Percentiles rank a stretch among this genome's conserved stretches.
Evolutionary conservation across 345 rosid species (phyloP).

Genomic region (Camelina sativa): DNA sequence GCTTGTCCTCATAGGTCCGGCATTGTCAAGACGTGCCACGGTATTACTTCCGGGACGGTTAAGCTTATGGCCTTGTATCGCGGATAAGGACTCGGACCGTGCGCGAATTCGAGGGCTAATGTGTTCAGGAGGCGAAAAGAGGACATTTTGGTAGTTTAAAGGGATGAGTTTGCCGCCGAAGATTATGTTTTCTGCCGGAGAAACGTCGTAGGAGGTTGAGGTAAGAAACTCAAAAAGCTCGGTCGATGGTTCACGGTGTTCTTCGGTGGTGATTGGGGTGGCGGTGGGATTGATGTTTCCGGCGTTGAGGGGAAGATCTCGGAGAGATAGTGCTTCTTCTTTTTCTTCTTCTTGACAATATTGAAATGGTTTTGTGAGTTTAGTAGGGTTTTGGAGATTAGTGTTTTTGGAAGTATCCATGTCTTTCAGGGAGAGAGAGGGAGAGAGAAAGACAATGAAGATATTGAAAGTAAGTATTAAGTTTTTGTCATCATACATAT

Average conservation of each 20-base stretch:
- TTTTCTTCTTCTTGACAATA: conserved; percentile 19
- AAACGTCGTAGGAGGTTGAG: conserved; percentile 48
- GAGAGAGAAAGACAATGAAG: conserved; percentile 19
- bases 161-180: conserved; percentile 72
- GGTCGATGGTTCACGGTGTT: conserved; percentile 34
- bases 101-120: conserved; percentile 36
- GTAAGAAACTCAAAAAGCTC: conserved; percentile 65
- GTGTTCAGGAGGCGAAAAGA: conserved; percentile 22
- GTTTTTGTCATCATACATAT: conserved; percentile 29
- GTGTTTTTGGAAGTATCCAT: conserved; percentile 37
- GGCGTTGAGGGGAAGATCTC: conserved; percentile 50
- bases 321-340: conserved; percentile 59
- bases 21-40: conserved; percentile 39
- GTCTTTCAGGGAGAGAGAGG: background rate
- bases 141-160: conserved; percentile 39
- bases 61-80: conserved; percentile 37
- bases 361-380: conserved; percentile 24
- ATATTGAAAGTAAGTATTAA: conserved; percentile 2
- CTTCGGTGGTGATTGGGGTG: conserved; percentile 40
- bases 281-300: conserved; percentile 10
- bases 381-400: conserved; percentile 36
- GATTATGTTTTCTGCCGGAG: conserved; percentile 78
- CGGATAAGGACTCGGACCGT: conserved; percentile 65
- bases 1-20: conserved; percentile 53
- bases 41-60: conserved; percentile 20